phyloP scores from a whole-genome alignment of 352 stramenopile genomes.

The Pythium phragmitis region DNA sequence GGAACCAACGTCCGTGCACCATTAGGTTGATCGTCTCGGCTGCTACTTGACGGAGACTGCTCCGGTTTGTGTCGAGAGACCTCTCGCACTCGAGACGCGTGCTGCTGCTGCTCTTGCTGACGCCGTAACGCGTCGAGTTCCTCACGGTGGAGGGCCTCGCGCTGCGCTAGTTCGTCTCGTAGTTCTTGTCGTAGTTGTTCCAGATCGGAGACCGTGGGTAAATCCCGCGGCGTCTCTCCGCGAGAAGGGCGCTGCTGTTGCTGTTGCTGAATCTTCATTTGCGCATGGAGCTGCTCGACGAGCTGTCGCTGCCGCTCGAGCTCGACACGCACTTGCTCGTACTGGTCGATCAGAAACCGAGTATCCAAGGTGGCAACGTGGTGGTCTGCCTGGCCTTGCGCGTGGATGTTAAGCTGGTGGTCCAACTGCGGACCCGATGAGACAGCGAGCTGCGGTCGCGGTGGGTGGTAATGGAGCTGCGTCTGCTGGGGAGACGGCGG shows the following conservation, averaged over 20 bases:
- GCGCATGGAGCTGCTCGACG: constrained; percentile 51
- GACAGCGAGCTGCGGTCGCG: background rate
- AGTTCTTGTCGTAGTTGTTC: constrained; percentile 56
- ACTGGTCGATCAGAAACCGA: constrained; percentile 38
- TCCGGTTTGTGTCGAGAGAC: constrained; percentile 5
- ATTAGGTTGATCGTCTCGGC: background rate
- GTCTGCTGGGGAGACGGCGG: constrained; percentile 14
- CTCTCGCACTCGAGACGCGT: background rate
- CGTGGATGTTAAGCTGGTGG: background rate
- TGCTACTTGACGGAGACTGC: background rate
- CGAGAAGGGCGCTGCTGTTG: constrained; percentile 31
- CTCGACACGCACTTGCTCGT: constrained; percentile 55
- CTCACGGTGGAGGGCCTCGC: constrained; percentile 45
- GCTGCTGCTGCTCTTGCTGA: constrained; percentile 33
- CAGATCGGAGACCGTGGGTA: constrained; percentile 48
- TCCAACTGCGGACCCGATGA: background rate
- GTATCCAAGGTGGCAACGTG: constrained; percentile 13
- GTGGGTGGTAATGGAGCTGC: constrained; percentile 5
- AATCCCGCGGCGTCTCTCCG: constrained; percentile 3
- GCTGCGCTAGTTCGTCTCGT: constrained; percentile 47
- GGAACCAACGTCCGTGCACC: background rate
- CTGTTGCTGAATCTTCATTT: constrained; percentile 38
- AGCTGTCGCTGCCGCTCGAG: constrained; percentile 47
- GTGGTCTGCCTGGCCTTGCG: background rate
- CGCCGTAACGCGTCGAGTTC: constrained; percentile 40